A percentile compares a stretch with the other conserved stretches of the same genome.
Conservation (phyloP, 2,329 filamentous ascomycete genomes). For the Blumeriella jaapii region DNA sequence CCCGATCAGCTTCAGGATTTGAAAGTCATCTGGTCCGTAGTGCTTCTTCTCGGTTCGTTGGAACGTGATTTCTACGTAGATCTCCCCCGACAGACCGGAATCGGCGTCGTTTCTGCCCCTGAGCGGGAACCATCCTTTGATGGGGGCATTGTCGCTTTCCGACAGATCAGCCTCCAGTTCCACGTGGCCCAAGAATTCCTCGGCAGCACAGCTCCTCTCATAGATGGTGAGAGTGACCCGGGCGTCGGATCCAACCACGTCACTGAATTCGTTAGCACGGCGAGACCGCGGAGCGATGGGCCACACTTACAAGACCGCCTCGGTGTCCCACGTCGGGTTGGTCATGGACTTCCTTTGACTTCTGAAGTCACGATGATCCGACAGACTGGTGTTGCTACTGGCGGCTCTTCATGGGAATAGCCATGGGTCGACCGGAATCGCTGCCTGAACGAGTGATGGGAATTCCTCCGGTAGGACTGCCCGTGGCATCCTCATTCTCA, state of each 20-base stretch:
- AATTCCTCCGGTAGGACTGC: conserved; percentile 43
- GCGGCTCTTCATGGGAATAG: conserved; percentile 87
- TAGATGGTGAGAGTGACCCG: conserved; percentile 91
- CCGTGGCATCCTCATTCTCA: conserved; percentile 45
- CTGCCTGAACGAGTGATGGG: conserved; percentile 61
- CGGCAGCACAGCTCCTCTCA: conserved; percentile 65
- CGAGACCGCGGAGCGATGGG: neutral
- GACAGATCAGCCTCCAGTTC: conserved; percentile 61
- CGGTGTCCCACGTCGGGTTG: conserved; percentile 89
- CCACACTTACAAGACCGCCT: conserved; percentile 75
- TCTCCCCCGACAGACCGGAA: conserved; percentile 67
- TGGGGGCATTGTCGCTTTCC: conserved; percentile 54
- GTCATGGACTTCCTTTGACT: conserved; percentile 52
- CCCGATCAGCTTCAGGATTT: conserved; percentile 90
- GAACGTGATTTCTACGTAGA: conserved; percentile 77
- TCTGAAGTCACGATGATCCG: conserved; percentile 47
- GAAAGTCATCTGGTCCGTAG: conserved; percentile 89
- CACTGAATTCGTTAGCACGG: conserved; percentile 41
- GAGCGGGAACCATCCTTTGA: conserved; percentile 79
- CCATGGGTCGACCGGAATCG: conserved; percentile 75
- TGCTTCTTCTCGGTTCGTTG: conserved; percentile 82
- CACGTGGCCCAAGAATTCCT: conserved; percentile 86
- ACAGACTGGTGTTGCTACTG: conserved; percentile 88
- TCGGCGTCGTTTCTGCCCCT: conserved; percentile 68
- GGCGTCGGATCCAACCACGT: conserved; percentile 85